Percentiles rank a stretch among this genome's conserved stretches.
phyloP scores from a whole-genome alignment of 2,329 filamentous ascomycete species.

The Penicillium sp. region DNA sequence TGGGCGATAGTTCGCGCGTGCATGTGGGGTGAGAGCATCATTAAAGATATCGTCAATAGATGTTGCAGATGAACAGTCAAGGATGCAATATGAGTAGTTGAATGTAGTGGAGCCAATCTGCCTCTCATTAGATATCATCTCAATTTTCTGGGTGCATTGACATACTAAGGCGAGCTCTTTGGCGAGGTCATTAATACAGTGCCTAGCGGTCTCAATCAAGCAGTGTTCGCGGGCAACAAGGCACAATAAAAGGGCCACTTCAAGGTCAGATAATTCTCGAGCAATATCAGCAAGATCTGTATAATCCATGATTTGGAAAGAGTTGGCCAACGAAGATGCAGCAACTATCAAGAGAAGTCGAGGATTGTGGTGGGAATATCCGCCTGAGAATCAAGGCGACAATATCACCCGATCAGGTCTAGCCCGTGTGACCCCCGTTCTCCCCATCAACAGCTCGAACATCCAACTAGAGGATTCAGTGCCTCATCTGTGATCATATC shows the following conservation, averaged over 20 bases:
- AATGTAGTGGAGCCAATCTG: slow-evolving; percentile 70
- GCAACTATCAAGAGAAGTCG: slow-evolving; percentile 13
- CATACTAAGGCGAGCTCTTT: slow-evolving; percentile 69
- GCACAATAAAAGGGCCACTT: slow-evolving; percentile 80
- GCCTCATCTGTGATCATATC: slow-evolving; percentile 9
- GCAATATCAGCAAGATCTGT: slow-evolving; percentile 64
- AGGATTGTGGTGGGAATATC: background rate
- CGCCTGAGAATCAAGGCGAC: slow-evolving; percentile 7
- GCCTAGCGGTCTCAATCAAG: slow-evolving; percentile 70
- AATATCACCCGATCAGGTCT: slow-evolving; percentile 4
- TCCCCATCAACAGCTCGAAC: slow-evolving; percentile 16
- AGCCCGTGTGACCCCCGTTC: slow-evolving; percentile 11
- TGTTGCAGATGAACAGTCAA: slow-evolving; percentile 70
- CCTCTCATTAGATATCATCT: background rate
- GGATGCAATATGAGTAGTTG: slow-evolving; percentile 64
- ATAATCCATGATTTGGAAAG: slow-evolving; percentile 54
- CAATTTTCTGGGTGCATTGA: background rate
- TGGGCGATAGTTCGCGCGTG: slow-evolving; percentile 18
- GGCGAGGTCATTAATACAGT: slow-evolving; percentile 64
- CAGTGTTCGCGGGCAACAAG: slow-evolving; percentile 82
- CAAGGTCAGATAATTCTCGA: slow-evolving; percentile 78
- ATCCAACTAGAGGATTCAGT: slow-evolving; percentile 1
- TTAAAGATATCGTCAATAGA: slow-evolving; percentile 79
- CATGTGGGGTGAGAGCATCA: slow-evolving; percentile 57
- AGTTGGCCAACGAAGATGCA: background rate